Base-by-base conservation (phyloP, 2,329 filamentous ascomycete genomes). In the Fusarium lyarnte region DNA sequence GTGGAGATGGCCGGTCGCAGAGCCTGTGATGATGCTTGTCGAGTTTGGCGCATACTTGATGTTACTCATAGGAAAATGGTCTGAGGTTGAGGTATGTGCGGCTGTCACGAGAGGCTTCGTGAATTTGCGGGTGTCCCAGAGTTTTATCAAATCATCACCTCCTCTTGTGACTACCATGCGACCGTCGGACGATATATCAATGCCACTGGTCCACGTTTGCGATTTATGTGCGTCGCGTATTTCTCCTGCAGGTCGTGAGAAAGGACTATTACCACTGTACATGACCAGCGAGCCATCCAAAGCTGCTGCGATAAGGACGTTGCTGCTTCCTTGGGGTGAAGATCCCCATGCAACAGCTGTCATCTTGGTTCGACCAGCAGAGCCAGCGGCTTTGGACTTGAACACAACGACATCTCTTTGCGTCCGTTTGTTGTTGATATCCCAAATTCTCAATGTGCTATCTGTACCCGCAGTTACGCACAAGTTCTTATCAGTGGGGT, bases 91-190 rank as follows among this genome's bases (percentile, higher is more conserved):
- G 3, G 89, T 82, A 81, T 97, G 94, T 10, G 91, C 85, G 21
- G 94, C 90, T 3, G 91, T 93, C 52, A 94, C 93, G 19, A 99
- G 88, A 8, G 96, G 94, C 63, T 92, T 87, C 80, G 96, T 98
- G 86, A 99, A 97, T 79, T 98, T 98, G 65, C 96, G 90, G 6
- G 92, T 97, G 80, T 99, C 96, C 96, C 96, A 99, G 4, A 98
- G 87, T 83, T 98, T 98, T 82, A 99, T 95, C 4, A 93, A 88
- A 79, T 97, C 90, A 81, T 99, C 96, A 55, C 95, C 95, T 61
- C 96, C 96, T 74, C 94, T 88, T 2, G 94, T 97, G 12, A 98
- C 92, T 6, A 98, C 90, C 84, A 98, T 92, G 65, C 95, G 89
- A 14, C 96, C 96, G 80, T 98, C 96, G 1, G 91, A 86, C 74